phyloP scores from a whole-genome alignment of 2,329 filamentous ascomycete genomes.

The Dothideomycetes sp. region DNA sequence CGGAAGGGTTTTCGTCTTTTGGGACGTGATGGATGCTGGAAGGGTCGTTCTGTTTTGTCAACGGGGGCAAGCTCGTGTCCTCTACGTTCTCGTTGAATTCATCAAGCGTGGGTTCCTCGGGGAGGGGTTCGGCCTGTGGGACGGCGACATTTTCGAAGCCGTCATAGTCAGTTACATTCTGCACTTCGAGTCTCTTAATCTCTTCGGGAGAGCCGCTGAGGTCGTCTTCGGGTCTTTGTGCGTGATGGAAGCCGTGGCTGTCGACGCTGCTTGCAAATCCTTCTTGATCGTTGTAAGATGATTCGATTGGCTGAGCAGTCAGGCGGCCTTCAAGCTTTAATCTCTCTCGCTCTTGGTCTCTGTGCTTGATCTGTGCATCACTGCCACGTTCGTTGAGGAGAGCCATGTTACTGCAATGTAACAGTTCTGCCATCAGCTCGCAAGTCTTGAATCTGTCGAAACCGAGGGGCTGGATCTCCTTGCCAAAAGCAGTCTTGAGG shows the following conservation, averaged over 20 bases:
- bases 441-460: conserved; percentile 99
- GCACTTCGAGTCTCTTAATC: conserved; percentile 63
- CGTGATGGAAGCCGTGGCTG: conserved; percentile 44
- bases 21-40: conserved; percentile 27
- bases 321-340: conserved; percentile 71
- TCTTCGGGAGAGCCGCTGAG: conserved; percentile 51
- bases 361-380: conserved; percentile 70
- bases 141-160: conserved; percentile 81
- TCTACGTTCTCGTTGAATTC: conserved; percentile 52
- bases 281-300: conserved; percentile 48
- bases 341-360: conserved; percentile 73
- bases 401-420: conserved; percentile 98
- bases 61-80: conserved; percentile 18
- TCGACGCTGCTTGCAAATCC: conserved; percentile 44
- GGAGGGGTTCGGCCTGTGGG: conserved; percentile 54
- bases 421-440: conserved; percentile 92
- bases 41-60: conserved; percentile 12
- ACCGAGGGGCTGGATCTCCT: conserved; percentile 83
- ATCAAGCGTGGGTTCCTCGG: conserved; percentile 57
- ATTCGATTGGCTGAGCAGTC: conserved; percentile 39
- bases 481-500: conserved; percentile 79
- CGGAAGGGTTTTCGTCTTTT: conserved; percentile 41
- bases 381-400: conserved; percentile 85
- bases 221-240: conserved; percentile 33
- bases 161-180: conserved; percentile 78